phyloP scores from a whole-genome alignment of 2,329 filamentous ascomycete species.

The Xylariaceae sp. region DNA sequence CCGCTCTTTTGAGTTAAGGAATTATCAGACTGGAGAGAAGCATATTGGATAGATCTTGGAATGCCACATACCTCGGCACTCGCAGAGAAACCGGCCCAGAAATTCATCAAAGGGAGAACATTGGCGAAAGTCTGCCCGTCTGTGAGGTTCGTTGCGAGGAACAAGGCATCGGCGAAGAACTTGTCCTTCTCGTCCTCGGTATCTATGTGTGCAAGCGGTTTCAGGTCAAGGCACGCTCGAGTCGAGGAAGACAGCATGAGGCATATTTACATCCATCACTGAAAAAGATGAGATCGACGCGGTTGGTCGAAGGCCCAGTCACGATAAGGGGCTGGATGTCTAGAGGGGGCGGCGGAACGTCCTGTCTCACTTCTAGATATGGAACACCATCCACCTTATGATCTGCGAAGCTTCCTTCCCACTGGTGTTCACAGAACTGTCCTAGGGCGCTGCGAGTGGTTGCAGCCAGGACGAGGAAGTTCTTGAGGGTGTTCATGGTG shows the following conservation, averaged over 20 bases:
- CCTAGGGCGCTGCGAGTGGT: constrained; percentile 11
- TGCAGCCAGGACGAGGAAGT: constrained; percentile 14
- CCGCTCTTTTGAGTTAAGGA: constrained; percentile 29
- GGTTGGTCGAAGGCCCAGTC: constrained; percentile 30
- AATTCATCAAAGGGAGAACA: constrained; percentile 30
- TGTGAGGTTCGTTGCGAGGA: constrained; percentile 27
- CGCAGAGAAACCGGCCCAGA: constrained; percentile 31
- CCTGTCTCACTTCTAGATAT: constrained; percentile 18
- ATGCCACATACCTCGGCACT: constrained; percentile 24
- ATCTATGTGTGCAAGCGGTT: constrained; percentile 24
- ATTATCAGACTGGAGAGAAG: too few relatives aligned
- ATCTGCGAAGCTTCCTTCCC: constrained; percentile 28
- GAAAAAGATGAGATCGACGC: constrained; percentile 33
- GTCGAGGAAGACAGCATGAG: not conserved
- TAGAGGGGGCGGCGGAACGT: constrained; percentile 26
- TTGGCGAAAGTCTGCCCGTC: constrained; percentile 31
- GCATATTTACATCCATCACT: constrained; percentile 30
- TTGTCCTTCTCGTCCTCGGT: constrained; percentile 32
- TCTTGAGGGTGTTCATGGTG: constrained; percentile 18
- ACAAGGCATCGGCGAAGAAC: constrained; percentile 31
- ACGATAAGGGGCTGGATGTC: constrained; percentile 32
- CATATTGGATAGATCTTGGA: constrained; percentile 5
- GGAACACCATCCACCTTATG: constrained; percentile 21
- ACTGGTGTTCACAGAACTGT: constrained; percentile 32
- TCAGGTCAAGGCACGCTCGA: not conserved